A percentile compares a stretch with the other conserved stretches of the same genome.
These are phyloP conservation scores for Amphicarpaea edgeworthii DNA, from an alignment of 306 rosid species.

Conservation along the genomic window DNA sequence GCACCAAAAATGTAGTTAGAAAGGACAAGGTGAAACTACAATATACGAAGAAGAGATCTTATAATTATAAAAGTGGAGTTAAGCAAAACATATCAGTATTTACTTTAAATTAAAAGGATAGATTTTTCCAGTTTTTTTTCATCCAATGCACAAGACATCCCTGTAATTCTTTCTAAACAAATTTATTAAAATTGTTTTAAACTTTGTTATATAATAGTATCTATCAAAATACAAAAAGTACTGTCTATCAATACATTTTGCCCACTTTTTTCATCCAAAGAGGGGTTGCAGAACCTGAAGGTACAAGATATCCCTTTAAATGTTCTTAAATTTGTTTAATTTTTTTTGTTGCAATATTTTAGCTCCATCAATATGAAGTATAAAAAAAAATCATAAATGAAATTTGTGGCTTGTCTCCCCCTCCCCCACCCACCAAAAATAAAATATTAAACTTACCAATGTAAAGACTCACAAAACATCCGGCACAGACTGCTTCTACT, in stretches of 20 bases:
- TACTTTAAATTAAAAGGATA: constrained; percentile 5
- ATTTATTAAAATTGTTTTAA: background rate
- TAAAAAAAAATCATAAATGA: constrained; percentile 20
- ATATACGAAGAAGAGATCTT: background rate
- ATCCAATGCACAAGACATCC: constrained; percentile 17
- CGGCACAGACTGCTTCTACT: constrained; percentile 84
- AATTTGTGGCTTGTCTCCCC: constrained; percentile 18
- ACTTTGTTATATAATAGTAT: background rate
- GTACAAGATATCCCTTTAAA: constrained; percentile 7
- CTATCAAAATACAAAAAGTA: background rate
- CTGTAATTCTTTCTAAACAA: constrained; percentile 3
- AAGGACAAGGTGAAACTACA: constrained; percentile 29
- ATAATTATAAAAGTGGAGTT: constrained; percentile 33
- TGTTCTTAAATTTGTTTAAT: constrained; percentile 10
- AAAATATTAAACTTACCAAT: constrained; percentile 61
- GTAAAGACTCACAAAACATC: constrained; percentile 83
- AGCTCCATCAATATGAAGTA: background rate
- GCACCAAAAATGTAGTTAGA: constrained; percentile 41
- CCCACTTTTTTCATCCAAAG: constrained; percentile 1
- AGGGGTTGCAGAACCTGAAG: constrained; percentile 13
- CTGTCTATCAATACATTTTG: constrained; percentile 9
- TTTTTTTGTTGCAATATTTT: background rate
- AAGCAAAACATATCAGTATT: background rate
- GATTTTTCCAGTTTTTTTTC: constrained; percentile 19
- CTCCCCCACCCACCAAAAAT: background rate